Evolutionary conservation across 2,329 filamentous ascomycete genomes (phyloP).

Genomic region (Juglanconis juglandina): DNA sequence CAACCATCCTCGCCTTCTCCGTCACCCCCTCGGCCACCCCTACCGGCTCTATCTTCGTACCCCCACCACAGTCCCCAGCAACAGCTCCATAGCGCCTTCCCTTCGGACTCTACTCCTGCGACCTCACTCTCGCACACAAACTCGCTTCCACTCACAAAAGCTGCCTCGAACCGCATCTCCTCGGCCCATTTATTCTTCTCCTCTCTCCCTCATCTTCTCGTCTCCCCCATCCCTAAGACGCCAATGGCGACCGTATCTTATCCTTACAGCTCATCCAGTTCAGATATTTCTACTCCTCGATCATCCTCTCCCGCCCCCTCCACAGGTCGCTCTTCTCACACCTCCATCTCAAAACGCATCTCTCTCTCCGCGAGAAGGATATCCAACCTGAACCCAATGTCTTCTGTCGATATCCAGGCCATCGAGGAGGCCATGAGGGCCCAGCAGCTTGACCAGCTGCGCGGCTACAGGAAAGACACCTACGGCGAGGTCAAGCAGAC

Average conservation of each 20-base stretch:
- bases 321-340: conserved; percentile 47
- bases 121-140: background rate
- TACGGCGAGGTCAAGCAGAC: conserved; percentile 55
- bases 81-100: conserved; percentile 2
- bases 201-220: conserved; percentile 19
- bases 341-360: conserved; percentile 50
- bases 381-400: conserved; percentile 53
- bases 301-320: conserved; percentile 51
- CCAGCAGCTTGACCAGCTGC: conserved; percentile 56
- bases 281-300: conserved; percentile 53
- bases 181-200: conserved; percentile 12
- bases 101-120: conserved; percentile 3
- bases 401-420: conserved; percentile 52
- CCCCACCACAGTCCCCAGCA: conserved; percentile 9
- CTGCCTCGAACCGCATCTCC: conserved; percentile 10
- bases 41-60: conserved; percentile 10
- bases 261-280: conserved; percentile 42
- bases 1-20: background rate
- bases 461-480: conserved; percentile 56
- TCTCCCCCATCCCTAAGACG: conserved; percentile 24
- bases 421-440: conserved; percentile 60
- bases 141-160: conserved; percentile 6
- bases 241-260: conserved; percentile 44
- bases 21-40: conserved; percentile 8
- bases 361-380: conserved; percentile 48